Base-by-base conservation (phyloP, 495 filamentous ascomycete species). In the Geoglossum glabrum region DNA sequence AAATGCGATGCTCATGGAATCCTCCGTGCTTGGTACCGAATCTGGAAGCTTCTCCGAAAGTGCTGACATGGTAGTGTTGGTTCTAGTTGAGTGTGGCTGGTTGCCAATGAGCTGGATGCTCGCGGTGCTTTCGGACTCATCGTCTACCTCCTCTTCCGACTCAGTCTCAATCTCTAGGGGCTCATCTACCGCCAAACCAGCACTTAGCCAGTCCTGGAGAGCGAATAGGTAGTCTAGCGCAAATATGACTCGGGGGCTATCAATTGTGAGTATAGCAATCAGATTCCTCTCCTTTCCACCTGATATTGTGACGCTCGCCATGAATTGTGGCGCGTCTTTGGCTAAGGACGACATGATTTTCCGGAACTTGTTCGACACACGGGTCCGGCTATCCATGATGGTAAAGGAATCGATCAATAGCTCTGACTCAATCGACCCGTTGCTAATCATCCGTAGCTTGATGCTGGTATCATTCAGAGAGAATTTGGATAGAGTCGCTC, bases 341-440 rank as follows among this genome's bases (percentile, higher is more conserved):
- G 96, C 97, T 64, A 88, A 86, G 61, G 93, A 81, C 25, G 90
- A 90, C 92, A 98, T 97, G 69, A 97, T 95, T 67, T 93, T 94
- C 46, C 87, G 79, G 76, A 90, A 98, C 67, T 95, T 95, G 69
- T 95, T 97, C 8, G 81, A 86, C 60, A 92, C 88, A 49, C 79
- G 75, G 28, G 78, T 81, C 52, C 92, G 82, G 61, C 85, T 96
- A 65, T 98, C 92, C 50, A 82, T 79, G 61, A 97, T 95, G 0
- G 90, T 94, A 67, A 98, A 93, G 0, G 92, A 92, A 59, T 95
- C 85, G 27, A 97, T 87, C 52, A 95, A 72, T 26, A 98, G 77
- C 68, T 98, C 93, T 1, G 90, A 90, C 67, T 98, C 92, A 19
- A 98, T 65, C 11, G 90, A 88, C 21, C 85, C 83, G 70, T 98